A percentile compares a stretch with the other conserved stretches of the same genome.
phyloP scores from a whole-genome alignment of 2,329 filamentous ascomycete species.

The Fulvia fulva region DNA sequence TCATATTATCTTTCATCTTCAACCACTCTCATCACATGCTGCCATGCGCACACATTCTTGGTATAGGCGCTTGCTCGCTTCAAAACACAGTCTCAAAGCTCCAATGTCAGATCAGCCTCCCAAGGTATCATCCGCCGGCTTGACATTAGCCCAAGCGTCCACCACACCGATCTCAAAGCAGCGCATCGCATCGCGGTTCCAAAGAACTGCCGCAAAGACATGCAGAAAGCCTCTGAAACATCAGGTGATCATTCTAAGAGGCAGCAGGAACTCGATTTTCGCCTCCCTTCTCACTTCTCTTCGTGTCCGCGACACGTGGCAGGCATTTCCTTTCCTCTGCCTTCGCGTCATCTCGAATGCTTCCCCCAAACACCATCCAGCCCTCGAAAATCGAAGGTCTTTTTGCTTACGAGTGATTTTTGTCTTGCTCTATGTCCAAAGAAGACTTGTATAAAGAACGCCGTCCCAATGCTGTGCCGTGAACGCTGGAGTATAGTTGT shows the following conservation, averaged over 20 bases:
- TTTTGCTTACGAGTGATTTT: constrained; percentile 7
- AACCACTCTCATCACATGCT: constrained; percentile 2
- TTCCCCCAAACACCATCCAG: constrained; percentile 4
- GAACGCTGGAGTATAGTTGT: constrained; percentile 20
- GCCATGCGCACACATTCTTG: not conserved
- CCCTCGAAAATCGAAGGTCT: constrained; percentile 1
- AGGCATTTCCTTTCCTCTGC: not conserved
- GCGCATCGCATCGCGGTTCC: not conserved
- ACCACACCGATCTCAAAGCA: not conserved
- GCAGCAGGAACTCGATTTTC: constrained; percentile 1
- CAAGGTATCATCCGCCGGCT: constrained; percentile 9
- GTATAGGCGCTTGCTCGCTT: not conserved
- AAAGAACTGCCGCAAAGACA: constrained; percentile 2
- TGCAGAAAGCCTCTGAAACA: constrained; percentile 5
- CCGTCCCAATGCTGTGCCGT: constrained; percentile 14
- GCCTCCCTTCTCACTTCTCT: not conserved
- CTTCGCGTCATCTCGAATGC: too few relatives aligned
- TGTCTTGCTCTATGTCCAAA: constrained; percentile 23
- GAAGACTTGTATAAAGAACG: constrained; percentile 12
- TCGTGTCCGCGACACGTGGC: not conserved
- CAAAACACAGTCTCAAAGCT: not conserved
- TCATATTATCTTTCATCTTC: constrained; percentile 4
- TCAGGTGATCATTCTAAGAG: constrained; percentile 5
- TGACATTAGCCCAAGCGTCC: constrained; percentile 9
- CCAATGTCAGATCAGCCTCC: not conserved